These are phyloP conservation scores for Sanghuangporus sanghuang DNA, from an alignment of 1,284 basidiomycete genomes.

Conservation along the genomic window DNA sequence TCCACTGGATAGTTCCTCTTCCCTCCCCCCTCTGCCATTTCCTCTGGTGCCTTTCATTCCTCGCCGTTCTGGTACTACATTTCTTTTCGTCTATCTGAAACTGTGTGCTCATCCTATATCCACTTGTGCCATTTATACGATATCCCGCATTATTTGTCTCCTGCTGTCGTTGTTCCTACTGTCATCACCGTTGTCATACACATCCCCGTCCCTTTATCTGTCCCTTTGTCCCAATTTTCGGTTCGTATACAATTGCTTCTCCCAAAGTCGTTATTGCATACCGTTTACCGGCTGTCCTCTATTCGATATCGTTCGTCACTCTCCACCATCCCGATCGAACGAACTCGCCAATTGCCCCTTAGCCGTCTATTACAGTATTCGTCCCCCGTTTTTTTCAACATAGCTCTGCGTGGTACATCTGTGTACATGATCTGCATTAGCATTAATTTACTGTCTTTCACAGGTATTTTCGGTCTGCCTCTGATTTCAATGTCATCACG, in stretches of 20 bases:
- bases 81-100: background rate
- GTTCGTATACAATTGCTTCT: background rate
- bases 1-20: background rate
- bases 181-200: background rate
- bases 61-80: conserved; percentile 1
- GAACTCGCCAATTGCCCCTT: background rate
- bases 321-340: background rate
- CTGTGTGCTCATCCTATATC: background rate
- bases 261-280: background rate
- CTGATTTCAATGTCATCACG: background rate
- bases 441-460: conserved; percentile 16
- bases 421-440: conserved; percentile 16
- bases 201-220: background rate
- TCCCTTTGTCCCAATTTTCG: background rate
- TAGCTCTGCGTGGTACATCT: background rate
- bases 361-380: background rate
- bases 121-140: conserved; percentile 4
- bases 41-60: background rate
- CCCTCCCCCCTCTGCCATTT: background rate
- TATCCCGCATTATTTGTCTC: conserved; percentile 3
- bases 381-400: background rate
- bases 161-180: background rate
- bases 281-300: background rate
- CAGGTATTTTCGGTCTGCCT: background rate
- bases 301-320: background rate